phyloP scores from a whole-genome alignment of 176 grass and related monocot species.

The Aegilops bicornis region DNA sequence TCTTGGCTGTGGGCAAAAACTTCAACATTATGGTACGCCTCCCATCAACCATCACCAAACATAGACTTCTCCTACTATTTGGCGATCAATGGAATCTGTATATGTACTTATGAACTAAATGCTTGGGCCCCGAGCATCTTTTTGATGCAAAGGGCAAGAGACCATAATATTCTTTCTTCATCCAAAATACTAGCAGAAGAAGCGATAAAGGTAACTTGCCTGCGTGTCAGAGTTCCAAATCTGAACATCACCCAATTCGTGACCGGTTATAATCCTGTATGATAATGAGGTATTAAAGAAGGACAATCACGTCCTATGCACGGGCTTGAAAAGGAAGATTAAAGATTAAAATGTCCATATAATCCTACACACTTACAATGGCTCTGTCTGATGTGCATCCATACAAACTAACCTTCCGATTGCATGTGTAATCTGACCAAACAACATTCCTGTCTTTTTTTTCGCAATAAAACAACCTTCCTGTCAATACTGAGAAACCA shows the following conservation, averaged over 20 bases:
- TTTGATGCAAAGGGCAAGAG: too few relatives aligned
- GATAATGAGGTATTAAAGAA: not conserved
- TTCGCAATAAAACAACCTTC: not conserved
- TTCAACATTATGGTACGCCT: too few relatives aligned
- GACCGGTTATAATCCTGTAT: not conserved
- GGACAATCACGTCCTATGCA: not conserved
- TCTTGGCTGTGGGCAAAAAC: too few relatives aligned
- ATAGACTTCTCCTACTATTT: not conserved
- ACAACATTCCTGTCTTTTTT: not conserved
- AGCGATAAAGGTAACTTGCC: not conserved
- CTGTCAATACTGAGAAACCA: not conserved
- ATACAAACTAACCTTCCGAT: rapidly evolving
- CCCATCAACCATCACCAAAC: not conserved
- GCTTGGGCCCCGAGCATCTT: too few relatives aligned
- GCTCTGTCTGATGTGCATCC: not conserved
- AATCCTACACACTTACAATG: not conserved
- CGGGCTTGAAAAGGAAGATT: not conserved
- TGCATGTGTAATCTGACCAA: not conserved
- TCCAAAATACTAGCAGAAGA: too few relatives aligned
- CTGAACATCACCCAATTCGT: not conserved
- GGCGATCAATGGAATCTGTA: too few relatives aligned
- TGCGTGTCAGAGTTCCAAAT: not conserved
- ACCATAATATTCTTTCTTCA: too few relatives aligned
- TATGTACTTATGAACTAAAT: too few relatives aligned
- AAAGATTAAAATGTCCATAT: not conserved